Base-by-base conservation (phyloP, 2,329 filamentous ascomycete genomes). In the Chalaropsis thielavioides region DNA sequence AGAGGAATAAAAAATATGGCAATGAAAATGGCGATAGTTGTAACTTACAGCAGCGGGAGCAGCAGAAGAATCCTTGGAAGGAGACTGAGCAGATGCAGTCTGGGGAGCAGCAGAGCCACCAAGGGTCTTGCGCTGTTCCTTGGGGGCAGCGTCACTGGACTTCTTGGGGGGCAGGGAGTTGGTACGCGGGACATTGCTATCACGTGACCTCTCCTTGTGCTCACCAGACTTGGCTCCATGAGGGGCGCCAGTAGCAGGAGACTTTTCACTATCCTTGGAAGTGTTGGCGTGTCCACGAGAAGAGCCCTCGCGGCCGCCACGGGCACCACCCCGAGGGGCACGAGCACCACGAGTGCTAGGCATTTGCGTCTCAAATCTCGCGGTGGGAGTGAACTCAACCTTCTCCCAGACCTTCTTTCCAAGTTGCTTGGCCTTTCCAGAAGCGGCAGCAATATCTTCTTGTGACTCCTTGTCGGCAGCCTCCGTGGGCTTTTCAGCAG, bases 341-440 rank as follows among this genome's bases (percentile, higher is more conserved):
- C 80, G 82, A 40, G 78, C 73, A 64, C 76, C 76, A 68, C 81
- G 79, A 69, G 76, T 72, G 58, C 75, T 76, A 15, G 86, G 84
- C 49, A 96, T 74, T 35, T 88, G 90, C 0, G 94, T 96, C 73
- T 90, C 88, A 75, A 95, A 97, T 66, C 86, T 86, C 61, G 94
- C 90, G 15, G 84, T 87, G 8, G 91, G 92, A 13, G 89, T 90
- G 71, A 92, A 92, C 41, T 87, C 84, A 66, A 96, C 83, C 0
- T 85, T 82, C 66, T 89, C 85, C 92, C 94, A 97, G 71, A 91
- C 89, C 71, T 88, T 85, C 78, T 95, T 95, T n/a, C 56, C 56
- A 19, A 43, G 22, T 81, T 86, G 74, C 78, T 83, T 70, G 27
- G 76, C 71, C 71, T 81, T 82, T 61, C 71, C 71, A 67, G 76